Percentiles rank a stretch among this genome's conserved stretches.
These are phyloP conservation scores for Rachicladosporium sp. DNA, from an alignment of 2,329 filamentous ascomycete species.

Conservation along the genomic window DNA sequence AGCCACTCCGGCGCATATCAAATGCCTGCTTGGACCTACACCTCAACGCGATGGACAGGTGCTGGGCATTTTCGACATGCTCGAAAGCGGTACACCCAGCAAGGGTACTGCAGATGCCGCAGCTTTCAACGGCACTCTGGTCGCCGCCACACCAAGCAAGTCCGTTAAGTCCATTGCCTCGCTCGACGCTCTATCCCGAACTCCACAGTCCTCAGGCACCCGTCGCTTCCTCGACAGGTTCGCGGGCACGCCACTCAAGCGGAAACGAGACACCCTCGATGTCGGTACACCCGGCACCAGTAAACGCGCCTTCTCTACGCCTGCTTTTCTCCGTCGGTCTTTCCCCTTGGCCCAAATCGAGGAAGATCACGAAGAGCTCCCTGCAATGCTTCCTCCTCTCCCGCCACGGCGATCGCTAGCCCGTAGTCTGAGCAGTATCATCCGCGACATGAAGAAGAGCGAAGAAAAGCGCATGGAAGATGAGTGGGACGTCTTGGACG, in stretches of 20 bases:
- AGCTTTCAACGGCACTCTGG: no score
- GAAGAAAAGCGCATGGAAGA: constrained; percentile 61
- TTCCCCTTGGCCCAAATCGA: constrained; percentile 42
- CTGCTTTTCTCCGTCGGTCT: constrained; percentile 52
- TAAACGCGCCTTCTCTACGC: constrained; percentile 47
- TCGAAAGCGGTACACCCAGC: constrained; percentile 24
- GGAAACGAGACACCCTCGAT: constrained; percentile 28
- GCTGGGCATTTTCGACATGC: constrained; percentile 63
- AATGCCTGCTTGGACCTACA: constrained; percentile 53
- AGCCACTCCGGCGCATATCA: constrained; percentile 20
- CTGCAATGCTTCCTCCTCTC: constrained; percentile 1
- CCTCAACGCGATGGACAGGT: constrained; percentile 68
- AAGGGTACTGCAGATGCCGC: constrained; percentile 2
- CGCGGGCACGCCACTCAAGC: constrained; percentile 47
- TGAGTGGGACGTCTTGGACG: constrained; percentile 59
- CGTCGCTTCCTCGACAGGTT: constrained; percentile 51
- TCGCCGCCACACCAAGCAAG: constrained; percentile 28
- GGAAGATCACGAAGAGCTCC: constrained; percentile 37
- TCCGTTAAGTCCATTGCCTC: constrained; percentile 1
- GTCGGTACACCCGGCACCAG: constrained; percentile 18
- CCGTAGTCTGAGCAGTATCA: constrained; percentile 60
- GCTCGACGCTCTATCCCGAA: constrained; percentile 20
- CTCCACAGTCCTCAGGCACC: constrained; percentile 45
- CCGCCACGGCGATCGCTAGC: constrained; percentile 30
- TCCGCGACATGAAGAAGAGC: constrained; percentile 56